Conservation (phyloP, 2,329 filamentous ascomycete species). For the Fusarium albosuccineum region DNA sequence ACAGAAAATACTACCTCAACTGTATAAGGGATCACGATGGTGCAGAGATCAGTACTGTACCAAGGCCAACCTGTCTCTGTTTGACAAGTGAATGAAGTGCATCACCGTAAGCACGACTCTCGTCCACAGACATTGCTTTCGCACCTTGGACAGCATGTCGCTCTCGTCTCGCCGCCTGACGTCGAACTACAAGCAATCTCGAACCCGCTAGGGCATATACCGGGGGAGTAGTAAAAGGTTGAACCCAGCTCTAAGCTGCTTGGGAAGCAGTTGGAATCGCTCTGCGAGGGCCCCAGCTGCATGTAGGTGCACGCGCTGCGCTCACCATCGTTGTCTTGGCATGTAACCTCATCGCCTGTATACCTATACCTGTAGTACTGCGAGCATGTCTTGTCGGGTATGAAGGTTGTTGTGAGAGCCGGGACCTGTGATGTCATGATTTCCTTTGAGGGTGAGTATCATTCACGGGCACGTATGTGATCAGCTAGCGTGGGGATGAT, state of each 20-base stretch:
- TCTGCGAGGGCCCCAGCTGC: background rate
- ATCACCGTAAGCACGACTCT: background rate
- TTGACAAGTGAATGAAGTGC: conserved; percentile 1
- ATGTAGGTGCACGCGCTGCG: conserved; percentile 3
- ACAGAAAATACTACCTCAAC: background rate
- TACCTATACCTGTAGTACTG: conserved; percentile 6
- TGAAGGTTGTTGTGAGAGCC: conserved; percentile 1
- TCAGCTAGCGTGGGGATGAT: conserved; percentile 1
- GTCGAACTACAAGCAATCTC: conserved; percentile 1
- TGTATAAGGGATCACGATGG: background rate
- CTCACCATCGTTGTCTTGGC: background rate
- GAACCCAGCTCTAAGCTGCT: background rate
- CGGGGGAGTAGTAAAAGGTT: conserved; percentile 5
- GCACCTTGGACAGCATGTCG: conserved; percentile 2
- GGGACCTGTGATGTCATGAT: conserved; percentile 8
- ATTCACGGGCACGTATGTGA: background rate
- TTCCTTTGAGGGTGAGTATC: background rate
- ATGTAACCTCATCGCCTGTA: background rate
- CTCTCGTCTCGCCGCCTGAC: background rate
- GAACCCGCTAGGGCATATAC: background rate
- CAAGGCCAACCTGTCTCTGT: conserved; percentile 2
- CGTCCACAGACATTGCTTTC: background rate
- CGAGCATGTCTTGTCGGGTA: background rate
- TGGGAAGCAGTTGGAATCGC: background rate
- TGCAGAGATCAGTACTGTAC: conserved; percentile 2